Evolutionary conservation across 352 stramenopile genomes (phyloP), one percentile per base, ranked within the genome.

Genomic region (Phytophthora europaea): DNA sequence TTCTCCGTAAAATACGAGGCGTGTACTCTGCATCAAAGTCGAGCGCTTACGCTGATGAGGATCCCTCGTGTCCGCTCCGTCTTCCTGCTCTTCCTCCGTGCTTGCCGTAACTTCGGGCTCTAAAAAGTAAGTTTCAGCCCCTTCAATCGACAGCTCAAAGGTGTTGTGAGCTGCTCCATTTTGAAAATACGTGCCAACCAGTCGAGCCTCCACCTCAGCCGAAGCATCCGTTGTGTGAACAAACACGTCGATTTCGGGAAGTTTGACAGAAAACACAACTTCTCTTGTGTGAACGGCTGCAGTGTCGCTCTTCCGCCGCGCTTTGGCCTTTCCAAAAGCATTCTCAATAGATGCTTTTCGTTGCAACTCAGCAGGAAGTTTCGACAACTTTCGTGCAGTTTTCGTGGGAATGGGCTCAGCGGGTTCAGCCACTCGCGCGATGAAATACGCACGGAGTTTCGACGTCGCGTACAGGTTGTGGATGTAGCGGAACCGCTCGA

Each of bases 361-460:
- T 50, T 76, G 48, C 33, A 63, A 54, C 13, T 79, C 61, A 43
- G 34, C 40, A 48, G 72, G 45, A 51, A 67, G 64, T 16, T 48
- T 38, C 18, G 67, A 43, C 40, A 33, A 38, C n/a, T 65, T 79
- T 31, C 63, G 40, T n/a, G 48, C 38, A n/a, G 65, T 6, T 23
- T 67, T 79, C n/a, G 52, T n/a, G n/a, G 40, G 34, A 70, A 20
- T 18, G n/a, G 57, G 26, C 8, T 18, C 18, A 50, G 18, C 20
- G 1, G 45, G 18, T 13, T 73, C 65, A 6, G 67, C 53, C 38
- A 33, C 45, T 28, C 61, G 65, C 12, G 68, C 26, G 34, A 79
- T 79, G 51, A 94, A 93, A 20, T 94, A 94, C 7, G 77, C 75
- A 33, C 89, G 84, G 4, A 94, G 73, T 59, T 92, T 94, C 3